Evolutionary conservation across 495 filamentous ascomycete species (phyloP), one percentile per base, ranked within the genome.

Genomic region (Hypoxylon lenormandii): DNA sequence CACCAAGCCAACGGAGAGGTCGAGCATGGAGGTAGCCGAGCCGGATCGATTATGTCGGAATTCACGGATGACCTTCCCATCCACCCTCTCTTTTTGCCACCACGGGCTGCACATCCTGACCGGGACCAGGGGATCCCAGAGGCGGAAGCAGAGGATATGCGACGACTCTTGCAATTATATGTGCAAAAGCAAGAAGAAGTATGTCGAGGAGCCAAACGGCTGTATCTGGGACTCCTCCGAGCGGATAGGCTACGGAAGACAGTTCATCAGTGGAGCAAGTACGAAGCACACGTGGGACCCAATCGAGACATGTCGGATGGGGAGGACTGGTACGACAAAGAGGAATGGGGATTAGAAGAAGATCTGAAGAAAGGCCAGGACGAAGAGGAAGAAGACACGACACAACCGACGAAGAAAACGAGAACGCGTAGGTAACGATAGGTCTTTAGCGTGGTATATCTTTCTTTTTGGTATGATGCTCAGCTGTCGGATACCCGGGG

Each of bases 161-260:
- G 94, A 19, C 89, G 89, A 28, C 78, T 97, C 10, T 83, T 98
- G 10, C 86, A 92, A 74, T 83, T 91, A 2, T 97, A 94, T 69
- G 91, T 97, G 11, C 94, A 97, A 70, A 96, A 97, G 76, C 94
- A 97, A 72, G 95, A 98, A 72, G 94, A 98, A 77, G 90, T 97
- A 16, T 90, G 92, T 43, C 90, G 95, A 8, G 92, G 91, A 2
- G 88, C 90, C 7, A 86, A 90, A 50, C 86, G 86, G 55, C 85
- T 97, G 68, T 88, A 93, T 59, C 83, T 91, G 28, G 90, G 88
- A 0, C 84, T 98, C 15, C 79, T 94, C 57, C 84, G 86, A 45
- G 92, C 93, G 3, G 88, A 94, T 69, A 86, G 91, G 26, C 87
- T 92, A 82, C 86, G 93, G 46, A 87, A 89, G 58, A 84, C 89